phyloP scores from a whole-genome alignment of 345 rosid genomes.

The Arabidopsis arenosa region DNA sequence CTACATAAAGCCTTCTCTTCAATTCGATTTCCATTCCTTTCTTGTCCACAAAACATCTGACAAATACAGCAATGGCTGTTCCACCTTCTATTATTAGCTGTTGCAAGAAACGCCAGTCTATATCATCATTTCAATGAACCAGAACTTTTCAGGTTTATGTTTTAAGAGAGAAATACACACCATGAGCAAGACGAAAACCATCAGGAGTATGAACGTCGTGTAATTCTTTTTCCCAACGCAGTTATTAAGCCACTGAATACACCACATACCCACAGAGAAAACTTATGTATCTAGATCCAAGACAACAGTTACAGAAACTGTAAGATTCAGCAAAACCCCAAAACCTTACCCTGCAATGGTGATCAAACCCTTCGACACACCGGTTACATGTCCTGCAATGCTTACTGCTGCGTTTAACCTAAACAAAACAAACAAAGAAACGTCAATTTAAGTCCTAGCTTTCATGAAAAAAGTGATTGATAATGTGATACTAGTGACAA shows the following conservation, averaged over 20 bases:
- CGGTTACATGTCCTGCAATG: conserved; percentile 94
- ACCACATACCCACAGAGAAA: conserved; percentile 15
- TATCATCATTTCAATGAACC: not conserved
- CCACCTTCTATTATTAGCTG: conserved; percentile 94
- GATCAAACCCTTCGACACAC: conserved; percentile 98
- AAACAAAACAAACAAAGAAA: conserved; percentile 22
- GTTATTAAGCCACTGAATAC: conserved; percentile 91
- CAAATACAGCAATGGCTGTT: conserved; percentile 80
- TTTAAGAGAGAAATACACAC: conserved; percentile 49
- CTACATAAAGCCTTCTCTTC: conserved; percentile 57
- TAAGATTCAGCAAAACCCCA: not conserved
- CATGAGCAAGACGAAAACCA: conserved; percentile 85
- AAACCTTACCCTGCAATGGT: conserved; percentile 85
- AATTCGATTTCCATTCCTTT: conserved; percentile 80
- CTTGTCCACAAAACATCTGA: conserved; percentile 90
- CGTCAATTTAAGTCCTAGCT: not conserved
- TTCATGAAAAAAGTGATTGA: not conserved
- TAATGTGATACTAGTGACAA: not conserved
- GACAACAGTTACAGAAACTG: not conserved
- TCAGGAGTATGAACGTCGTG: conserved; percentile 82
- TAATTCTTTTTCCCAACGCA: conserved; percentile 94
- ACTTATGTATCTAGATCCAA: not conserved
- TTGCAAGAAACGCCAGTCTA: conserved; percentile 23
- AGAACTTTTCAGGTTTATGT: not conserved
- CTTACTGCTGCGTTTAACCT: conserved; percentile 96